Base-by-base conservation (phyloP, 2,329 filamentous ascomycete species). In the Calonectria multiphialidica region DNA sequence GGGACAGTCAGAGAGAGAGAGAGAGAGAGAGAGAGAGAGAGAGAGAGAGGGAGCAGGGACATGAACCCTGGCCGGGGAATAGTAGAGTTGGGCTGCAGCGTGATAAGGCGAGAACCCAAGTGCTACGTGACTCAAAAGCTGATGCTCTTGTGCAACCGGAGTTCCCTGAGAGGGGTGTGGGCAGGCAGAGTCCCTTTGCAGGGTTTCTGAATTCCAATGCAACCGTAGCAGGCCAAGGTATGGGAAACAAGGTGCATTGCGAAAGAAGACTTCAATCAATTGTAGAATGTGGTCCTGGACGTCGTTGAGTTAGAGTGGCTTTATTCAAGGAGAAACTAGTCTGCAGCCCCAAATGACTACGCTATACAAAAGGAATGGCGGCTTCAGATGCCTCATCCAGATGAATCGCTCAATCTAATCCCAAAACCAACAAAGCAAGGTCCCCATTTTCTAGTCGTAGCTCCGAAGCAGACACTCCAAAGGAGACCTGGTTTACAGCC, bases 401-500 rank as follows among this genome's bases (percentile, higher is more conserved):
- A 44, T 50, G 30, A 71, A 73, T 28, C 30, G 45, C 37, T 63
- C 53, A 64, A 62, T 30, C 62, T 68, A 44, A 28, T 21, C 23
- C 57, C 9, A 37, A 28, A 4, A 23, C 16, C 28, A 12, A 25
- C 33, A 12, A 25, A 15, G 28, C 3, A 16, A 8, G 21, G 5
- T 3, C 35, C 12, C 6, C 7, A 5, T 2, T 21, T 23, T 28
- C 55, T 15, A 25, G 21, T 6, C 12, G 16, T 23, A 57, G 6
- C 37, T 25, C n/a, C n/a, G n/a, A n/a, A n/a, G n/a, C n/a, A n/a
- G n/a, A n/a, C n/a, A n/a, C n/a, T n/a, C n/a, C n/a, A n/a, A n/a
- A n/a, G n/a, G n/a, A n/a, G n/a, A n/a, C 9, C 33, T 23, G 12
- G 21, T 33, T 75, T 81, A 91, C 68, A 91, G 77, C 81, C 90